Evolutionary conservation across 495 filamentous ascomycete genomes (phyloP), one percentile per base, ranked within the genome.

Genomic region (Aspergillus saccharolyticus): DNA sequence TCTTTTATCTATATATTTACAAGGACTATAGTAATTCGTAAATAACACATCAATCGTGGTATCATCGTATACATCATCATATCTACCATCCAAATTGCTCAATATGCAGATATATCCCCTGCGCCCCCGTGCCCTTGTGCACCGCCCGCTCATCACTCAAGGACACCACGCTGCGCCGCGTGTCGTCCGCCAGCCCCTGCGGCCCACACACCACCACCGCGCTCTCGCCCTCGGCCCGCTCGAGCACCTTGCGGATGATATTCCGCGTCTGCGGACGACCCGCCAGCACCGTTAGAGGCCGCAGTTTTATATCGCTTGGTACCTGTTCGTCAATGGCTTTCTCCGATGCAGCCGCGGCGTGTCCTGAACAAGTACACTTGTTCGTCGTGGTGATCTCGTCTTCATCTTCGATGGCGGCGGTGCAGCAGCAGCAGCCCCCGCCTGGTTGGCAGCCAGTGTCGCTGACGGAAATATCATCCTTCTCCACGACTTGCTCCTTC

Each of bases 51-150:
- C 18, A 18, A 46, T 24, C 53, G 18, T 55, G n/a, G n/a, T 45
- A 28, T 53, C 51, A 19, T 53, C n/a, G 44, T 53, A 3, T 53
- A 39, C 33, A 39, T 8, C 33, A 39, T 39, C 52, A 21, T 44
- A 17, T 33, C 62, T 58, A 77, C 52, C 65, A 72, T 1, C 63
- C 70, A 53, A 74, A 77, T 19, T 64, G 67, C 56, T 79, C 75
- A 15, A 71, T 68, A 68, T 81, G 76, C 28, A 83, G 60, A 60
- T 78, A 83, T 7, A 87, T 75, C 0, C 91, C 91, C 67, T 94
- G 89, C 10, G 91, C 91, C 1, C 89, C 91, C 0, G 89, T 94
- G 9, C 91, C 91, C 65, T 96, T 96, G 62, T 96, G 90, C 39
- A 96, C 88, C 0, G 89, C 91, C 52, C 92, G 74, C 70, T 96